Conservation (phyloP, 2,329 filamentous ascomycete species). For the Lasiodiplodia gonubiensis region DNA sequence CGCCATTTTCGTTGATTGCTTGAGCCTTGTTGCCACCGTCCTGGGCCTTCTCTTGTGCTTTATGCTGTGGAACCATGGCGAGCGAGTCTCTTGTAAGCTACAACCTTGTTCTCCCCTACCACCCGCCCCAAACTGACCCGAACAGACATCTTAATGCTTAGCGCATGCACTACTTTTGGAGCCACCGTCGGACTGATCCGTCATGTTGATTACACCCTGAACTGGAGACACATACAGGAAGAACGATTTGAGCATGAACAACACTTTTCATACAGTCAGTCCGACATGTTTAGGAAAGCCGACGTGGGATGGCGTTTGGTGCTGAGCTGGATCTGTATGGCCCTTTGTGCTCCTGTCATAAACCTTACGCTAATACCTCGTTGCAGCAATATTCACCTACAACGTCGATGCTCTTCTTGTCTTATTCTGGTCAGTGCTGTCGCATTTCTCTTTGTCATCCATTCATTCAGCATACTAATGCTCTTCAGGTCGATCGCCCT, state of each 20-base stretch:
- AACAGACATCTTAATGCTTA: slow-evolving; percentile 25
- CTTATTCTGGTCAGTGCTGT: slow-evolving; percentile 20
- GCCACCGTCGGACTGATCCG: slow-evolving; percentile 8
- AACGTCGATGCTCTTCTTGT: slow-evolving; percentile 26
- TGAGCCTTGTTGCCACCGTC: slow-evolving; percentile 15
- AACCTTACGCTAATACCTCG: not conserved
- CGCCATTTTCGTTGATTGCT: slow-evolving; percentile 22
- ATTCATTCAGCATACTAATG: not conserved
- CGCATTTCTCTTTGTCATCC: not conserved
- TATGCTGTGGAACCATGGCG: slow-evolving; percentile 27
- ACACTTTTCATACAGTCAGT: not conserved
- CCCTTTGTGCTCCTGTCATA: not conserved
- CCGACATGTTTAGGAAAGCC: slow-evolving; percentile 17
- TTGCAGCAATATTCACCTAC: slow-evolving; percentile 21
- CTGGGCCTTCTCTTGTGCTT: slow-evolving; percentile 18
- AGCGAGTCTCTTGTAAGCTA: slow-evolving; percentile 18
- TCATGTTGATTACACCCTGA: slow-evolving; percentile 25
- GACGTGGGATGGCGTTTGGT: slow-evolving; percentile 24
- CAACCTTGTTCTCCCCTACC: not conserved
- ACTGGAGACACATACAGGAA: slow-evolving; percentile 26
- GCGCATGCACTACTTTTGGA: slow-evolving; percentile 16
- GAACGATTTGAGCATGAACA: slow-evolving; percentile 13
- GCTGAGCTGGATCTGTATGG: slow-evolving; percentile 22
- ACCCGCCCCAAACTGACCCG: not conserved
- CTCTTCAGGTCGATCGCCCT: slow-evolving; percentile 21